Base-by-base conservation (phyloP, 179 eudicot species). In the Spinacia oleracea region DNA sequence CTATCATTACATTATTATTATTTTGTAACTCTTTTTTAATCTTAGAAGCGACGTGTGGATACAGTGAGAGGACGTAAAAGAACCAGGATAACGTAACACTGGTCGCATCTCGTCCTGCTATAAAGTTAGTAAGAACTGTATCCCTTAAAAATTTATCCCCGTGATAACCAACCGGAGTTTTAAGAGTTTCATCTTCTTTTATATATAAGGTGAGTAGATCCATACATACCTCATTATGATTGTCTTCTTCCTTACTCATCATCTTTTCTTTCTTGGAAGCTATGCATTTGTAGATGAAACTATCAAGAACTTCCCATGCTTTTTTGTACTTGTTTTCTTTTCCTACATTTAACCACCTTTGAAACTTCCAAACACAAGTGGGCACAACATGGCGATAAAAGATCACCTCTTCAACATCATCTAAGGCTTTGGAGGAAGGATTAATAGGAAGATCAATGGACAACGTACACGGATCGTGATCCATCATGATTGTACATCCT, bases 71-170 rank as follows among this genome's bases (percentile, higher is more conserved):
- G 5, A 83, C 65, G 72, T 74, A 80, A 40, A 83, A 83, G 58
- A 83, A 77, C 86, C 86, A 83, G 20, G 86, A 55, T 14, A 83
- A 40, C 3, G 86, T 70, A 11, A 25, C 18, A 45, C 75, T 77
- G 5, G 78, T 80, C 7, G 83, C 68, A 51, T 80, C 83, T 2
- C 78, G 75, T 3, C 83, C 86, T 27, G 86, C 86, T 45, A 83
- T 31, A 3, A 83, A 25, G 5, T 66, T n/a, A 5, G 16, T 80
- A 5, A 80, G 45, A 46, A 80, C 23, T 0, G 63, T 73, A 53
- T 80, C 86, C 14, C 83, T 73, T 29, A 83, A 18, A 45, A 80
- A 83, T 21, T 72, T 83, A 43, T 76, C 76, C 4, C n/a, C 31
- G 20, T 80, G n/a, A 29, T 21, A 5, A 9, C 11, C 56, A 23